phyloP scores from a whole-genome alignment of 176 grass and related monocot species.

The Carex kokanica region DNA sequence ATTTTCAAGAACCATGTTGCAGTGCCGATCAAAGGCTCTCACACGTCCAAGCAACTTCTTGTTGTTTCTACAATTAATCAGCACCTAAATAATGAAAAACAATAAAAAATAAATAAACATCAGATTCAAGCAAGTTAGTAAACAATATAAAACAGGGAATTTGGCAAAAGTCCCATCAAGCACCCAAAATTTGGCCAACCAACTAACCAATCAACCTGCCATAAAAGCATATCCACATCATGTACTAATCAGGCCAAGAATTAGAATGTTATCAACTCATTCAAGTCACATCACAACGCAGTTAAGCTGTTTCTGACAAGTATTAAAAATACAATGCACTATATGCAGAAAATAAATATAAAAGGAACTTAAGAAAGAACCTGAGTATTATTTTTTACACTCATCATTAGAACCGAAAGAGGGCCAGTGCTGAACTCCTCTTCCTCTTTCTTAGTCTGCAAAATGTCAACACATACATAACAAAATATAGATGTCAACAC shows the following conservation, averaged over 20 bases:
- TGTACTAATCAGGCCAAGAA: background rate
- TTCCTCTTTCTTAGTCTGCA: constrained; percentile 54
- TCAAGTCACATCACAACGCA: background rate
- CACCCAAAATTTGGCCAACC: background rate
- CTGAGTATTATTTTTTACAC: constrained; percentile 84
- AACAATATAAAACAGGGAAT: background rate
- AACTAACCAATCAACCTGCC: background rate
- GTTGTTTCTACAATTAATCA: constrained; percentile 98
- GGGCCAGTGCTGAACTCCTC: constrained; percentile 83
- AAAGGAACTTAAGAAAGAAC: constrained; percentile 22
- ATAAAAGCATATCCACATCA: background rate
- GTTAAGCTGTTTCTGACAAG: background rate
- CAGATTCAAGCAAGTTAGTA: background rate
- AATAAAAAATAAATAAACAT: background rate
- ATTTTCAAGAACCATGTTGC: constrained; percentile 99
- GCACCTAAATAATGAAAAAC: constrained; percentile 45
- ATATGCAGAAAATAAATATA: background rate
- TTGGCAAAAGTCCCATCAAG: background rate
- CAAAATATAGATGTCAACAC: background rate
- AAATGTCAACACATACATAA: background rate
- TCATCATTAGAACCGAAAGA: constrained; percentile 81
- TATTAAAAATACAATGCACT: background rate
- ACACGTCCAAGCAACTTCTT: constrained; percentile 95
- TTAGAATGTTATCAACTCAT: background rate
- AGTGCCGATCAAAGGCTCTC: constrained; percentile 93